Percentiles rank a stretch among this genome's conserved stretches.
Conservation (phyloP, 495 filamentous ascomycete species). For the Daldinia grandis region DNA sequence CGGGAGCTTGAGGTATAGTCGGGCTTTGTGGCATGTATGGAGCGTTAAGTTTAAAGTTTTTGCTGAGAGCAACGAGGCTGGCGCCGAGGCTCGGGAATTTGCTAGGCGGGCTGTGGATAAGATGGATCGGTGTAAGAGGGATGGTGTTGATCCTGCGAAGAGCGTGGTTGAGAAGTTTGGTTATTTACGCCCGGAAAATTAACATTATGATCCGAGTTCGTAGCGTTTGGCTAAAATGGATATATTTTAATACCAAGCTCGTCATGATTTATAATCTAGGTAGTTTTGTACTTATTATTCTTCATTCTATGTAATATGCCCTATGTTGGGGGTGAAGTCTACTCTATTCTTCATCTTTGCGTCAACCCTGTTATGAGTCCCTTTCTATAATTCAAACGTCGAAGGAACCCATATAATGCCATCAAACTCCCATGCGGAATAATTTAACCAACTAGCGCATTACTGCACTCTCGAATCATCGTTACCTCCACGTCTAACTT, state of each 20-base stretch:
- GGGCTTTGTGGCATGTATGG: neutral
- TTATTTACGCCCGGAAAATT: neutral
- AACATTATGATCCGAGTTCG: neutral
- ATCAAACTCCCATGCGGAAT: neutral
- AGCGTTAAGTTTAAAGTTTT: neutral
- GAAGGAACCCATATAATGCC: neutral
- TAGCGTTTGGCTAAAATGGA: neutral
- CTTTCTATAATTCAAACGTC: neutral
- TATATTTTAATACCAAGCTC: neutral
- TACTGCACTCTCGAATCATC: neutral
- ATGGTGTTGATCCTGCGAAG: neutral
- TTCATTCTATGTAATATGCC: neutral
- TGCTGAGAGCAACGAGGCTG: neutral
- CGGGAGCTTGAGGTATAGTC: neutral
- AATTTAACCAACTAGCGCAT: neutral
- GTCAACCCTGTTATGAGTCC: neutral
- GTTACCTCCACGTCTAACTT: neutral
- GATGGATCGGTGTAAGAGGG: neutral
- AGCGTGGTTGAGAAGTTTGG: conserved; percentile 5
- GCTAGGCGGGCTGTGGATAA: neutral
- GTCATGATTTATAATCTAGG: neutral
- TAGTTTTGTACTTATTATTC: neutral
- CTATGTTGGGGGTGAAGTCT: neutral
- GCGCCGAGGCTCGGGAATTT: neutral
- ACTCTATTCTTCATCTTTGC: neutral